Base-by-base conservation (phyloP, 1,284 basidiomycete genomes). In the Uromyces viciae-fabae region DNA sequence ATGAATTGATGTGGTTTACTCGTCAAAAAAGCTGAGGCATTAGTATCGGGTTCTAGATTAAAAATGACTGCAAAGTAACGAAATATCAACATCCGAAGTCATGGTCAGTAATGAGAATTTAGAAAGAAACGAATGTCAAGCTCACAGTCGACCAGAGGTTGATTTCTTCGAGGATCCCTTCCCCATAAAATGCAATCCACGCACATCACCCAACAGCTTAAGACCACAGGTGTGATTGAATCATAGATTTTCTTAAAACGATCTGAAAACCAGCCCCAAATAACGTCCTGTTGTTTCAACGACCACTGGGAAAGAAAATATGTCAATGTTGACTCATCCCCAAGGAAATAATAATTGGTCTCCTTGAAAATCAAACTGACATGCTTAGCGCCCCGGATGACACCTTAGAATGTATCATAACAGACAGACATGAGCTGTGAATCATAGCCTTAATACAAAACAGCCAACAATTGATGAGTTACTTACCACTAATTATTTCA, bases 111-210 rank as follows among this genome's bases (percentile, higher is more conserved):
- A 28, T 3, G 43, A 71, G 7, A 31, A 82, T 19, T 81, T 75
- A 3, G 83, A 84, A 1, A 81, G 81, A 43, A 79, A 19, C 2
- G 17, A 42, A 72, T 25, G n/a, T 38, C 19, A 69, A 83, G 80
- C 40, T 84, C 74, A 77, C 83, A 97, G 83, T 93, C 89, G 46
- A 97, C 88, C 38, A 99, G 87, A 3, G 90, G 89, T 82, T 90
- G 88, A 83, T 91, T 91, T 28, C 96, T 90, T 40, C 95, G 91
- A 52, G 94, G 95, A 87, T 99, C 96, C 43, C 94, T 90, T 78
- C 91, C 89, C 82, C 69, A 72, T 17, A 83, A 54, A 22, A 83
- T 69, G 31, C 83, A 86, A 81, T 87, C 86, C 62, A 86, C 85
- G 69, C 85, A 85, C 84, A 86, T 85, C 77, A 86, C 86, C 86